Evolutionary conservation across 163 green algal genomes (phyloP).

Genomic region (Scenedesmus sp.): DNA sequence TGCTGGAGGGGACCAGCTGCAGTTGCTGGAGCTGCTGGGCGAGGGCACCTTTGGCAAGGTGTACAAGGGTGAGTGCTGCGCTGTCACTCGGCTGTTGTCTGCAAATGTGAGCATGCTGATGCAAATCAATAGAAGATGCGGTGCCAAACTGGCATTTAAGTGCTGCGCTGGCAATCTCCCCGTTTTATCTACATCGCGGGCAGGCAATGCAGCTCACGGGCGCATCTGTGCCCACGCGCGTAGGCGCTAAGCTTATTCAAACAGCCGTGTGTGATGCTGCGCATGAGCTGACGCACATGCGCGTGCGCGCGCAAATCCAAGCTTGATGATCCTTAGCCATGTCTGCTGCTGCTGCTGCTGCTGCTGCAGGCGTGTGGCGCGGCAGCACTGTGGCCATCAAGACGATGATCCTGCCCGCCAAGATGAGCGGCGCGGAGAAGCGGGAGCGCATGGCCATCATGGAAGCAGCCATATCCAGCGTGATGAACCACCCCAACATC

Average conservation of each 20-base stretch:
- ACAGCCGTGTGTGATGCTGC: no score
- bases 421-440: slow-evolving; percentile 64
- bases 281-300: background rate
- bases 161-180: no score
- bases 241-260: no score
- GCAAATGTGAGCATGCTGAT: no score
- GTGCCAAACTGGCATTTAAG: no score
- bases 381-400: slow-evolving; percentile 59
- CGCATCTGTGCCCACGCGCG: no score
- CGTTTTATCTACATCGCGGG: no score
- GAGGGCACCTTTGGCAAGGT: slow-evolving; percentile 59
- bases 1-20: background rate
- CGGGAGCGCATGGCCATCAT: slow-evolving; percentile 66
- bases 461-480: slow-evolving; percentile 58
- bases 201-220: no score
- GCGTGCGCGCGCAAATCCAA: background rate
- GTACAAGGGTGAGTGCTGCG: slow-evolving; percentile 47
- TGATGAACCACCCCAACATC: slow-evolving; percentile 60
- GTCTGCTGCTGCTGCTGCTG: no score
- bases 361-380: slow-evolving; percentile 51
- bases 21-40: slow-evolving; percentile 50
- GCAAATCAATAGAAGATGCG: no score
- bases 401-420: slow-evolving; percentile 61
- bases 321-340: background rate
- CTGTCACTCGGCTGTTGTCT: no score